These are phyloP conservation scores for Tetracladium marchalianum DNA, from an alignment of 495 filamentous ascomycete genomes.

Conservation along the genomic window DNA sequence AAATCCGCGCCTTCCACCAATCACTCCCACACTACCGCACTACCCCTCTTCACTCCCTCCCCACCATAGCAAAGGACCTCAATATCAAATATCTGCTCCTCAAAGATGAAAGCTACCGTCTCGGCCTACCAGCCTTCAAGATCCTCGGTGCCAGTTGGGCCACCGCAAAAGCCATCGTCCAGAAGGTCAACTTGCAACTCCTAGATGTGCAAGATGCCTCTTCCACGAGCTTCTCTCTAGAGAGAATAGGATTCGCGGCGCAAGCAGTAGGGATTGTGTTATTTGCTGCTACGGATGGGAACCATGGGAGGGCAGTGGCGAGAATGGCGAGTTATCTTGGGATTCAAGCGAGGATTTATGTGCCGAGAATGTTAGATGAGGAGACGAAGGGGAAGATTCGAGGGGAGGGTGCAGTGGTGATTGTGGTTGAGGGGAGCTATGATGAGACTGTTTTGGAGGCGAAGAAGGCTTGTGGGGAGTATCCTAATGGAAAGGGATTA, in stretches of 20 bases:
- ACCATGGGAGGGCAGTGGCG: conserved; percentile 62
- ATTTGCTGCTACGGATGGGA: conserved; percentile 56
- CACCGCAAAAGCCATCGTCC: conserved; percentile 42
- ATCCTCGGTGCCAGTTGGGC: conserved; percentile 72
- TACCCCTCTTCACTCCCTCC: conserved; percentile 41
- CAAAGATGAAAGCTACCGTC: conserved; percentile 48
- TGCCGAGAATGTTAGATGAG: conserved; percentile 41
- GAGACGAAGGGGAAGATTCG: conserved; percentile 41
- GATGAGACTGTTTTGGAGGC: conserved; percentile 45
- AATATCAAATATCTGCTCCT: conserved; percentile 43
- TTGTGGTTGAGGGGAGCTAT: conserved; percentile 45
- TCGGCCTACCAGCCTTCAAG: conserved; percentile 66
- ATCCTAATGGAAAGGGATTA: conserved; percentile 24
- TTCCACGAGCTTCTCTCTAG: conserved; percentile 15
- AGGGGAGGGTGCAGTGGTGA: conserved; percentile 46
- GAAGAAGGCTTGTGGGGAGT: conserved; percentile 21
- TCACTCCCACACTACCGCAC: conserved; percentile 37
- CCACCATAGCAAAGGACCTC: conserved; percentile 42
- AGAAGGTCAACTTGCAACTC: conserved; percentile 28
- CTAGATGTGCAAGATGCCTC: conserved; percentile 19
- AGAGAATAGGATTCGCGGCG: conserved; percentile 30
- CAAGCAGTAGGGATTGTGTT: conserved; percentile 23
- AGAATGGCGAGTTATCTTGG: conserved; percentile 49
- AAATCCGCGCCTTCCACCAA: conserved; percentile 35
- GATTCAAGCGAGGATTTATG: conserved; percentile 40